A percentile compares a stretch with the other conserved stretches of the same genome.
These are phyloP conservation scores for Dioscorea zingiberensis DNA, from an alignment of 106 monocot species.

Conservation along the genomic window DNA sequence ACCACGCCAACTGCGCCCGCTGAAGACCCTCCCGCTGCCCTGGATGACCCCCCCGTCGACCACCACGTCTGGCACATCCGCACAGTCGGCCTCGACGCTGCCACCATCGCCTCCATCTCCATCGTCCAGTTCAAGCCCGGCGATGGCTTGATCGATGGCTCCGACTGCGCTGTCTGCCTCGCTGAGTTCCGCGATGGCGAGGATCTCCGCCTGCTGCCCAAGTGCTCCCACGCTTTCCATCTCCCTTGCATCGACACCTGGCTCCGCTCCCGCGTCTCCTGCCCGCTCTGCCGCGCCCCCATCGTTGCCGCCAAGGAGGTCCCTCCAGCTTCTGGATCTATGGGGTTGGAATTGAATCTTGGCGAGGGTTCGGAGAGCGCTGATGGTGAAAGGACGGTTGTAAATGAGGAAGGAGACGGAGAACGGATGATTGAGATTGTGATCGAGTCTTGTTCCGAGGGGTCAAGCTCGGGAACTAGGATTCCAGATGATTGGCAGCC, in stretches of 20 bases:
- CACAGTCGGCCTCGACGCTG: constrained; percentile 44
- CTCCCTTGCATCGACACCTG: constrained; percentile 43
- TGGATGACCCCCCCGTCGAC: background rate
- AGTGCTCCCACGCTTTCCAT: constrained; percentile 49
- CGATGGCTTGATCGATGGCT: constrained; percentile 7
- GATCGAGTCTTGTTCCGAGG: constrained; percentile 1
- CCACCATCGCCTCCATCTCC: constrained; percentile 31
- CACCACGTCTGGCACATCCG: constrained; percentile 52
- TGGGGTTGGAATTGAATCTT: background rate
- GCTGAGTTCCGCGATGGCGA: constrained; percentile 34
- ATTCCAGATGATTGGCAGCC: constrained; percentile 16
- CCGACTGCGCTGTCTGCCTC: constrained; percentile 43
- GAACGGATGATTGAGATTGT: background rate
- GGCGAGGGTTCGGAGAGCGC: background rate
- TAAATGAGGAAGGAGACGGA: background rate
- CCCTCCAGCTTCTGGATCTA: background rate
- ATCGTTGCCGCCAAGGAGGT: constrained; percentile 31
- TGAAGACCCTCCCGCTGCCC: background rate
- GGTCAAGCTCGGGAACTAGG: background rate
- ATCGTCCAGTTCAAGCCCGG: constrained; percentile 15
- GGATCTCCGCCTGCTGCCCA: constrained; percentile 36
- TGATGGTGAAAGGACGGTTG: background rate
- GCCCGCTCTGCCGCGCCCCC: constrained; percentile 65
- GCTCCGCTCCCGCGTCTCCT: constrained; percentile 40
- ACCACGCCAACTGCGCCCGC: background rate